Evolutionary conservation across 1,284 basidiomycete genomes (phyloP), one percentile per base, ranked within the genome.

Genomic region (Flammula alnicola): DNA sequence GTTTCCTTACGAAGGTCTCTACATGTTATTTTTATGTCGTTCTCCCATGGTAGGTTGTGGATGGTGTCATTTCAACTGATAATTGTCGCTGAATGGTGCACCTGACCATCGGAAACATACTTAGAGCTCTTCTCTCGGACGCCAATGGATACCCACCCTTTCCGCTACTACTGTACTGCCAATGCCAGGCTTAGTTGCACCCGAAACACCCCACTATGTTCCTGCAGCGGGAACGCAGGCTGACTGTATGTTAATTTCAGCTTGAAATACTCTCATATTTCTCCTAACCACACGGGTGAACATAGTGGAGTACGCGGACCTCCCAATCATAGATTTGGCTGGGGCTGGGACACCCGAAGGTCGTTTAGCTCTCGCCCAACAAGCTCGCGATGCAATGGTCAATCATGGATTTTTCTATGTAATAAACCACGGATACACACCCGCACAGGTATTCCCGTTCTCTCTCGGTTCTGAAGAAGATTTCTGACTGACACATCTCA

Each of bases 241-340:
- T 44, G 44, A 70, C 3, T 56, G 76, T 76, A 52, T 3, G 3
- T 31, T n/a, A n/a, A 19, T 20, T 14, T 9, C n/a, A 10, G n/a
- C 7, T 35, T n/a, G 37, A 16, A 29, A 12, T n/a, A 35, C 6
- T n/a, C 29, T 9, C 30, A 37, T 12, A 27, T 47, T 9, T 43
- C 29, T 14, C 20, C 25, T 47, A 12, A 17, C 32, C 42, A 2
- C 12, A 16, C 16, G 17, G 5, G 25, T 26, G 23, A n/a, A n/a
- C 17, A 5, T 37, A 86, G 84, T 86, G 64, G 78, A 86, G 33
- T 88, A 82, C 71, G 88, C 83, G 1, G 78, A 86, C 35, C 74
- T 90, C 14, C 75, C 81, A 11, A 73, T 80, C 43, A 77, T 90
- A 48, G 87, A 90, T 60, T 65, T 90, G 8, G 71, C 81, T 23